Conservation (phyloP, 495 filamentous ascomycete genomes). For the Podospora pseudopauciseta region DNA sequence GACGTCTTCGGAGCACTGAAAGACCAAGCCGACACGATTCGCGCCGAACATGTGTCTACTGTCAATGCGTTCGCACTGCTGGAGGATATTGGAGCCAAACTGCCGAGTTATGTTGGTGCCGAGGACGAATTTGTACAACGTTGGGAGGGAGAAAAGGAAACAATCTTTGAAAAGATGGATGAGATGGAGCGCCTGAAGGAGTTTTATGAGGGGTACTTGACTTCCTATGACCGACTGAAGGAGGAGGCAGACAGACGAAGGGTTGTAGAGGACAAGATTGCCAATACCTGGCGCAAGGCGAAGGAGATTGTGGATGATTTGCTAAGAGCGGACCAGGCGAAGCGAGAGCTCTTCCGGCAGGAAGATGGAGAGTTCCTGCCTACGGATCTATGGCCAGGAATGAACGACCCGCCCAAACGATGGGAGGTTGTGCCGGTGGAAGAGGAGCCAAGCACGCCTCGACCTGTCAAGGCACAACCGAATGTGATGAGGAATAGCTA, state of each 20-base stretch:
- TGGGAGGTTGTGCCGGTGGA: slow-evolving; percentile 43
- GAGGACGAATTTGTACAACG: slow-evolving; percentile 65
- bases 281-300: slow-evolving; percentile 69
- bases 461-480: slow-evolving; percentile 10
- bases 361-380: slow-evolving; percentile 86
- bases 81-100: slow-evolving; percentile 60
- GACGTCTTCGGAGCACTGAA: slow-evolving; percentile 54
- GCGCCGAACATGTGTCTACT: slow-evolving; percentile 43
- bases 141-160: slow-evolving; percentile 71
- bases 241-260: slow-evolving; percentile 75
- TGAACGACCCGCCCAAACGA: slow-evolving; percentile 38
- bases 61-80: slow-evolving; percentile 62
- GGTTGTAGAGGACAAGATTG: slow-evolving; percentile 65
- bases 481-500: neutral
- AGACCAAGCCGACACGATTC: slow-evolving; percentile 55
- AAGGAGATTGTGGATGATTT: slow-evolving; percentile 71
- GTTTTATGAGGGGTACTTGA: slow-evolving; percentile 80
- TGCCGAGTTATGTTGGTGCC: slow-evolving; percentile 65
- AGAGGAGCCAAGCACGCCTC: slow-evolving; percentile 21
- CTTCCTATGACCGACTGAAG: slow-evolving; percentile 77
- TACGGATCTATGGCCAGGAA: slow-evolving; percentile 82
- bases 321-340: slow-evolving; percentile 66
- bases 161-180: slow-evolving; percentile 61
- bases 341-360: slow-evolving; percentile 72
- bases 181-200: slow-evolving; percentile 69